phyloP scores from a whole-genome alignment of 1,284 basidiomycete species.

The Tylopilus sp. region DNA sequence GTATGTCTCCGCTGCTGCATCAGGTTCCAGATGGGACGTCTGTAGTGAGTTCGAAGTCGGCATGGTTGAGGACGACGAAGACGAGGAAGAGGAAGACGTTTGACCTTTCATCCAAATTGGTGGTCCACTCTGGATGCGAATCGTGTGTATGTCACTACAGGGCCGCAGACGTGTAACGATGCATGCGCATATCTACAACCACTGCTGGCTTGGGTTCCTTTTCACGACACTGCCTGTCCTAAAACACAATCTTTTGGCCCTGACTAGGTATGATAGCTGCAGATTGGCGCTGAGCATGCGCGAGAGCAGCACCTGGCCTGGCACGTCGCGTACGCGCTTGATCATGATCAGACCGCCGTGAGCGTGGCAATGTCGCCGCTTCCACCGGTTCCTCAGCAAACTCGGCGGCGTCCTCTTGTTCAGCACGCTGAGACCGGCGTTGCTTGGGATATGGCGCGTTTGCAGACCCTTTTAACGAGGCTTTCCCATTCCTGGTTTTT shows the following conservation, averaged over 20 bases:
- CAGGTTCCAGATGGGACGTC: slow-evolving; percentile 88
- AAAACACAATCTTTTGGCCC: slow-evolving; percentile 86
- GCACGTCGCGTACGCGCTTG: slow-evolving; percentile 44
- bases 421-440: background rate
- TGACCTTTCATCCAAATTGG: slow-evolving; percentile 5
- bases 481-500: slow-evolving; percentile 11
- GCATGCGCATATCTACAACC: background rate
- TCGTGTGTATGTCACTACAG: background rate
- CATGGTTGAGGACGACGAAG: slow-evolving; percentile 50
- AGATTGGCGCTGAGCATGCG: slow-evolving; percentile 83
- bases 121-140: background rate
- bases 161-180: background rate
- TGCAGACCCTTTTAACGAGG: slow-evolving; percentile 1
- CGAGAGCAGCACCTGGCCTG: slow-evolving; percentile 88
- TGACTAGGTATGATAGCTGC: slow-evolving; percentile 78
- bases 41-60: slow-evolving; percentile 88
- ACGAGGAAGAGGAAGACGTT: slow-evolving; percentile 28
- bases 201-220: background rate
- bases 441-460: background rate
- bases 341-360: slow-evolving; percentile 6
- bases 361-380: background rate
- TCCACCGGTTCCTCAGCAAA: background rate
- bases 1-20: slow-evolving; percentile 85
- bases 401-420: slow-evolving; percentile 1
- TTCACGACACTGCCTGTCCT: slow-evolving; percentile 4